Conservation (phyloP, 441 rosid species). For the Theobroma grandiflorum region DNA sequence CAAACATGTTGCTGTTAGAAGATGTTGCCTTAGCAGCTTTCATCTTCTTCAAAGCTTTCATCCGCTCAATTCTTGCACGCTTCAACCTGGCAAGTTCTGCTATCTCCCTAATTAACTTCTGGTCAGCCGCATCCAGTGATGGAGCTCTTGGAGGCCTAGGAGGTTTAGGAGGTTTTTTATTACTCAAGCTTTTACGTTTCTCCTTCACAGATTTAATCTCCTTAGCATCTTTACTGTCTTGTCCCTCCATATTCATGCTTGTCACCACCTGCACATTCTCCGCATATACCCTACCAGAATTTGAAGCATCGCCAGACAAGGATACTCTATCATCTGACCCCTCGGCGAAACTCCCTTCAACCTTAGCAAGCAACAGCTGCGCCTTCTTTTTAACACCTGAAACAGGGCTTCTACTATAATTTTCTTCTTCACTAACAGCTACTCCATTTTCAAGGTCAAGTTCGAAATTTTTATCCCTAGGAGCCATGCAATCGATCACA, state of each 20-base stretch:
- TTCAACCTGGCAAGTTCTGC: conserved; percentile 86
- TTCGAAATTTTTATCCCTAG: conserved; percentile 44
- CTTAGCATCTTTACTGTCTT: conserved; percentile 31
- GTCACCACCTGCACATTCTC: conserved; percentile 41
- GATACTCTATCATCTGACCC: conserved; percentile 40
- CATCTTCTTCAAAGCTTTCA: conserved; percentile 88
- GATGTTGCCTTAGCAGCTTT: conserved; percentile 74
- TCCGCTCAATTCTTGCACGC: conserved; percentile 81
- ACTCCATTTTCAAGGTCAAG: conserved; percentile 78
- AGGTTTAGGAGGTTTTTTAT: conserved; percentile 73
- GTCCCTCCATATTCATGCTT: conserved; percentile 39
- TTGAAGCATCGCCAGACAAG: conserved; percentile 30
- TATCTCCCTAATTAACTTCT: conserved; percentile 80
- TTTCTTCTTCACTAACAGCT: conserved; percentile 40
- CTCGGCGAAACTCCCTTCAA: conserved; percentile 41
- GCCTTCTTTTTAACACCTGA: conserved; percentile 41
- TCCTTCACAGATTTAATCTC: conserved; percentile 57
- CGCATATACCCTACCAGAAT: conserved; percentile 29
- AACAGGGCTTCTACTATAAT: conserved; percentile 29
- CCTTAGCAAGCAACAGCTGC: conserved; percentile 42
- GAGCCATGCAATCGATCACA: conserved; percentile 42
- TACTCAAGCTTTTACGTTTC: conserved; percentile 64
- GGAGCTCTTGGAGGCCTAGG: conserved; percentile 97
- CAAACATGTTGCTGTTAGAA: conserved; percentile 57
- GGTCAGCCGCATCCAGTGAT: conserved; percentile 82